Evolutionary conservation across 495 filamentous ascomycete species (phyloP).

Genomic region (Glonium stellatum): DNA sequence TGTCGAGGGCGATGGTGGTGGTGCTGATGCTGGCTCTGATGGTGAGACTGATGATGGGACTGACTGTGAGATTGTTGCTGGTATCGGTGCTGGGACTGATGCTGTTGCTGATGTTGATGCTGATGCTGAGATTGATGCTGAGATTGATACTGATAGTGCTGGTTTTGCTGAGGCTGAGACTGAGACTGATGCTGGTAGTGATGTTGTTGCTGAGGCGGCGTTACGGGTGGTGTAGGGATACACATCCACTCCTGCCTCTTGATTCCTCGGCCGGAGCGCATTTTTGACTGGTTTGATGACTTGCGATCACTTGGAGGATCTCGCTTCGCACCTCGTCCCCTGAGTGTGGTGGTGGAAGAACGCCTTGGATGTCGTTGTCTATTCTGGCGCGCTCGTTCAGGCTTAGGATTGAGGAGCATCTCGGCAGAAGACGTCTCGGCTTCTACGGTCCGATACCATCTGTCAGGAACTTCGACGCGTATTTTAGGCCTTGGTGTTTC

Average conservation of each 20-base stretch:
- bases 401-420: slow-evolving; percentile 25
- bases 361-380: slow-evolving; percentile 22
- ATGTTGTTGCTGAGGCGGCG: slow-evolving; percentile 13
- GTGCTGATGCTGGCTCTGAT: slow-evolving; percentile 14
- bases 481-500: slow-evolving; percentile 4
- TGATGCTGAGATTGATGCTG: slow-evolving; percentile 14
- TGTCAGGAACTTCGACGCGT: slow-evolving; percentile 19
- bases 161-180: no score
- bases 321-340: slow-evolving; percentile 25
- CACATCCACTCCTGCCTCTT: slow-evolving; percentile 13
- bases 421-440: slow-evolving; percentile 18
- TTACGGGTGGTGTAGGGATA: slow-evolving; percentile 19
- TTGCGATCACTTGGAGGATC: slow-evolving; percentile 21
- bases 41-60: slow-evolving; percentile 3
- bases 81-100: background rate
- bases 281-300: slow-evolving; percentile 15
- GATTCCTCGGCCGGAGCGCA: slow-evolving; percentile 4
- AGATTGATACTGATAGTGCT: slow-evolving; percentile 11
- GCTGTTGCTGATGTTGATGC: background rate
- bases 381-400: slow-evolving; percentile 20
- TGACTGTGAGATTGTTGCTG: slow-evolving; percentile 6
- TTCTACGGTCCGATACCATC: slow-evolving; percentile 21
- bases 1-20: slow-evolving; percentile 12
- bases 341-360: slow-evolving; percentile 16
- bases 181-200: no score